Evolutionary conservation across 2,329 filamentous ascomycete genomes (phyloP).

Genomic region (Chrysoporthe deuterocubensis): DNA sequence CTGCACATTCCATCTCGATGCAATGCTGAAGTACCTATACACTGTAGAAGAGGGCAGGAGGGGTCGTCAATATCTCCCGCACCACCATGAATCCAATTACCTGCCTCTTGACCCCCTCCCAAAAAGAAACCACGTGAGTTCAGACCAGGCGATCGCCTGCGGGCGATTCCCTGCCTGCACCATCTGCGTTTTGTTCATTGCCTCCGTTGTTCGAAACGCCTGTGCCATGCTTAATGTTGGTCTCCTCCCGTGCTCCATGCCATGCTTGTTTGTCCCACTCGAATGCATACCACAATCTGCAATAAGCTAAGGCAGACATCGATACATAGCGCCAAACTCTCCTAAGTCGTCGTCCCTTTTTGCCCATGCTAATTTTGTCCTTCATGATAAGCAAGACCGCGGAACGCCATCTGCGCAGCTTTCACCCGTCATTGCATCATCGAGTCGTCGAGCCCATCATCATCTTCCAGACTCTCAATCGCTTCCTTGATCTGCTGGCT

Average conservation of each 20-base stretch:
- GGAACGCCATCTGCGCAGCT: not conserved
- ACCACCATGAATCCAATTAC: conserved; percentile 7
- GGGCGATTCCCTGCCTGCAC: not conserved
- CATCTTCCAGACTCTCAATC: conserved; percentile 88
- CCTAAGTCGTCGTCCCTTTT: not conserved
- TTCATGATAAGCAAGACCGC: not conserved
- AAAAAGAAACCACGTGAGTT: conserved; percentile 1
- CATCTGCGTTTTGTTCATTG: not conserved
- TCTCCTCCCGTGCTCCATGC: conserved; percentile 23
- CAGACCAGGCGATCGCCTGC: not conserved
- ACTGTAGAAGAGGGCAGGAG: conserved; percentile 26
- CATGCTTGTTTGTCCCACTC: conserved; percentile 19
- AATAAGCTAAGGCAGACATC: not conserved
- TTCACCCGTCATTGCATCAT: conserved; percentile 57
- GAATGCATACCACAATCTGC: not conserved
- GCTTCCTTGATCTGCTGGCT: conserved; percentile 94
- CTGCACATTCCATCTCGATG: conserved; percentile 29
- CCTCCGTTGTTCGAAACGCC: conserved; percentile 9
- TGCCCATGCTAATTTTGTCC: not conserved
- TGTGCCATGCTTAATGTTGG: conserved; percentile 18
- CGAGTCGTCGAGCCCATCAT: conserved; percentile 71
- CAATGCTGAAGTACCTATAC: conserved; percentile 38
- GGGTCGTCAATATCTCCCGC: not conserved
- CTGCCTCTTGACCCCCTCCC: not conserved
- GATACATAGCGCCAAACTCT: not conserved